phyloP scores from a whole-genome alignment of 768 basidiomycete genomes.

The Cubamyces sp. region DNA sequence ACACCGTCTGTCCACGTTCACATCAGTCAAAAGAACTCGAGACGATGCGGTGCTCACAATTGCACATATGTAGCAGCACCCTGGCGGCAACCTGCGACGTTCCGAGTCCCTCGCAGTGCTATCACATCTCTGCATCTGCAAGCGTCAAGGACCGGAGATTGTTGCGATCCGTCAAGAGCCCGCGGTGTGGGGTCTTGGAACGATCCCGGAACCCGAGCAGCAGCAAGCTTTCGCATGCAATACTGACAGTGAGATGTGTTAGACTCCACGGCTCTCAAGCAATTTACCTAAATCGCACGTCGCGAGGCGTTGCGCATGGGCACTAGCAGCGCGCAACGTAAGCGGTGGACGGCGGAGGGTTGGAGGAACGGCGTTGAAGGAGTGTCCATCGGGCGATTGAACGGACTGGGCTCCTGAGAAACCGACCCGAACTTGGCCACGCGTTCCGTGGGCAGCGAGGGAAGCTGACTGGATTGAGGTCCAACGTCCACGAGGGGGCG shows the following conservation, averaged over 20 bases:
- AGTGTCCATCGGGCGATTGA: not conserved
- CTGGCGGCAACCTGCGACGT: conserved; percentile 10
- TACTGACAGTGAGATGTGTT: not conserved
- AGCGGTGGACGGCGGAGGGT: not conserved
- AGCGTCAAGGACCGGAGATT: conserved; percentile 18
- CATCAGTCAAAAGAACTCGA: conserved; percentile 25
- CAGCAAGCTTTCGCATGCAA: conserved; percentile 6
- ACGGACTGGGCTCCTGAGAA: not conserved
- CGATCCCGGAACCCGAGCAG: conserved; percentile 5
- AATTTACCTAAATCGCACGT: conserved; percentile 2
- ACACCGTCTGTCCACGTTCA: conserved; percentile 10
- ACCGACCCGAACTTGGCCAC: not conserved
- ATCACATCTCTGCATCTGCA: conserved; percentile 16
- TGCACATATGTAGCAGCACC: not conserved
- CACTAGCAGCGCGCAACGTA: conserved; percentile 1
- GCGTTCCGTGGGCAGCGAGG: not conserved
- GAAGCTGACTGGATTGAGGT: not conserved
- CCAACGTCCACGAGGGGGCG: not conserved
- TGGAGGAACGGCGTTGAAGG: not conserved
- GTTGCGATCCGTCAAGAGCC: conserved; percentile 24
- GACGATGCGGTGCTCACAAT: conserved; percentile 17
- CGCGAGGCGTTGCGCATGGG: not conserved
- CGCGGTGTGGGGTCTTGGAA: not conserved
- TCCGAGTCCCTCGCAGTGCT: conserved; percentile 18
- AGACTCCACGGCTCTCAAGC: conserved; percentile 2